Evolutionary conservation across 2,329 filamentous ascomycete species (phyloP), one percentile per base, ranked within the genome.

Genomic region (Clonostachys byssicola): DNA sequence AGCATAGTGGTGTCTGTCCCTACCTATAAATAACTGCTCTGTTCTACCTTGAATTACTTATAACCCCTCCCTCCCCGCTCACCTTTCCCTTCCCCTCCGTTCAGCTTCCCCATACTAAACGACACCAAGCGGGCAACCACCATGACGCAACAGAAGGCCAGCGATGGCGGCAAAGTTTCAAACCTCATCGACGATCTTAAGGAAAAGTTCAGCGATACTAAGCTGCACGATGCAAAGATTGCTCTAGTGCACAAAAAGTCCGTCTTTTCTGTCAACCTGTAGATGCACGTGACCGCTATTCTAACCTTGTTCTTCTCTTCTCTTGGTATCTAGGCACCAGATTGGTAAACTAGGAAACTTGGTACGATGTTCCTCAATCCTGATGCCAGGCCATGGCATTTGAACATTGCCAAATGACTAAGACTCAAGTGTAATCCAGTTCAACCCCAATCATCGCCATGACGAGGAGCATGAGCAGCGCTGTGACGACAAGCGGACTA

Each of bases 401-500:
- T 18, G 17, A 40, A 38, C 3, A 43, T 16, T 43, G 42, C 23
- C 3, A 23, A 12, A 14, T 39, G 36, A 18, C 36, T 39, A 39
- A 39, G 3, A n/a, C 14, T 18, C 14, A 39, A 18, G 36, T n/a
- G 2, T n/a, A 3, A n/a, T 6, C 2, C 45, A 81, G 78, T 80
- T 96, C 70, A 97, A 96, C 60, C 74, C 79, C 20, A 89, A 95
- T 53, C 92, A 97, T 65, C 87, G 92, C 47, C 92, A 96, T 62
- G 92, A 96, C 62, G 92, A 97, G 66, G 86, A 86, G 55, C 92
- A 97, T 63, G 94, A 97, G 64, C 77, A 92, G 65, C 74, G 67
- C 10, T 92, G 89, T 40, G 92, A 97, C 62, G 79, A 78, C 12
- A 96, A 96, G 71, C 81, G 94, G 49, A 80, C 77, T 17, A 77